These are phyloP conservation scores for Cladophialophora yegresii DNA, from an alignment of 2,329 filamentous ascomycete genomes.

Conservation along the genomic window DNA sequence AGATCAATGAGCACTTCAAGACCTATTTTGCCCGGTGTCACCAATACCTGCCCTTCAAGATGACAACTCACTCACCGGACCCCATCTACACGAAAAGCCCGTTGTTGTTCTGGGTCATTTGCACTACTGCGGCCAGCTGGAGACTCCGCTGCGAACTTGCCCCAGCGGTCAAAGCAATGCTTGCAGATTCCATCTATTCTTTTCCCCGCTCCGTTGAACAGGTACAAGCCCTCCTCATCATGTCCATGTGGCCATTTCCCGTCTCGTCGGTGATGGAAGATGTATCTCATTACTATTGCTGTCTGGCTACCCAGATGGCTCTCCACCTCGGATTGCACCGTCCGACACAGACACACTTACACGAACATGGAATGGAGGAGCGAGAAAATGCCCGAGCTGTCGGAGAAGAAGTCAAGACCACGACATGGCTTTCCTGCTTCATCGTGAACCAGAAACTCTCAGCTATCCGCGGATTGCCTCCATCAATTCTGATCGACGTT, in stretches of 20 bases:
- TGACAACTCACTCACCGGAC: constrained; percentile 14
- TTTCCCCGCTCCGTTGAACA: constrained; percentile 29
- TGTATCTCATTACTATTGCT: constrained; percentile 24
- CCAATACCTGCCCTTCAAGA: constrained; percentile 17
- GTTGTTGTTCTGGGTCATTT: constrained; percentile 20
- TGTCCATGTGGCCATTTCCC: constrained; percentile 36
- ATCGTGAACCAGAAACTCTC: constrained; percentile 25
- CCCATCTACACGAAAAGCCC: constrained; percentile 8
- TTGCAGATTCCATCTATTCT: constrained; percentile 31
- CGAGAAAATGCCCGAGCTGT: constrained; percentile 18
- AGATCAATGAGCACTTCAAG: constrained; percentile 15
- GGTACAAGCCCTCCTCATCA: constrained; percentile 33
- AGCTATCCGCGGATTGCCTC: constrained; percentile 10
- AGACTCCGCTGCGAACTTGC: constrained; percentile 10
- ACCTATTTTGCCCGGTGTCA: constrained; percentile 19
- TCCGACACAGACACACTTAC: constrained; percentile 27
- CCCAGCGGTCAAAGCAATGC: constrained; percentile 16
- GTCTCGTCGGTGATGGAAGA: constrained; percentile 32
- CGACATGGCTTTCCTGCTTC: constrained; percentile 35
- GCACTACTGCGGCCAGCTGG: constrained; percentile 8
- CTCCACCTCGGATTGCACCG: constrained; percentile 35
- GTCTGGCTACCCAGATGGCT: constrained; percentile 31
- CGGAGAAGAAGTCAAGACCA: constrained; percentile 26
- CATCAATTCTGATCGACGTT: constrained; percentile 2
- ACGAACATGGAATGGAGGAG: constrained; percentile 31